Percentiles rank a stretch among this genome's conserved stretches.
Evolutionary conservation across 177 flowering plant species (phyloP).

Genomic region (Vitis hybrid): DNA sequence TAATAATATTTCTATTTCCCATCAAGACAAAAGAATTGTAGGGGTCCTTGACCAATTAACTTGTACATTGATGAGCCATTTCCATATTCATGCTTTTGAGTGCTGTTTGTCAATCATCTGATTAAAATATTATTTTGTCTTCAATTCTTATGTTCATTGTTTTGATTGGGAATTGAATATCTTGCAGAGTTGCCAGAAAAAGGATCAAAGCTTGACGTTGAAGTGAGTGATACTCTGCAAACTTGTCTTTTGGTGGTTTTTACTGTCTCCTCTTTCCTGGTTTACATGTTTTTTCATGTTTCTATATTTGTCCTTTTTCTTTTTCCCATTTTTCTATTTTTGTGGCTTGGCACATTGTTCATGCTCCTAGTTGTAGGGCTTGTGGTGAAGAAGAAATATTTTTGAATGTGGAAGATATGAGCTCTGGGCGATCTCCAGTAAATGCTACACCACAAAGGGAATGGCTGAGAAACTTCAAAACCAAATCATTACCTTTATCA

Average conservation of each 20-base stretch:
- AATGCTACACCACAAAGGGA: not conserved
- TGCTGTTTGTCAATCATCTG: too few relatives aligned
- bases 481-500: not conserved
- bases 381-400: not conserved
- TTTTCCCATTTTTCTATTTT: too few relatives aligned
- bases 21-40: too few relatives aligned
- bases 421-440: not conserved
- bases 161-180: too few relatives aligned
- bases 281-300: not conserved
- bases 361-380: too few relatives aligned
- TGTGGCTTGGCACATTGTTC: too few relatives aligned
- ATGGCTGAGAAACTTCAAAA: not conserved
- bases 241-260: not conserved
- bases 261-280: not conserved
- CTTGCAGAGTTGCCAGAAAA: not conserved
- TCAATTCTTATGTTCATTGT: too few relatives aligned
- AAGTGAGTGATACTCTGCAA: conserved; percentile 9
- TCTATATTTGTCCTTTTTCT: not conserved
- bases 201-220: conserved; percentile 5
- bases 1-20: too few relatives aligned
- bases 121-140: too few relatives aligned
- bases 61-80: too few relatives aligned
- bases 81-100: too few relatives aligned
- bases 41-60: too few relatives aligned
- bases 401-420: not conserved